Evolutionary conservation across 805 yeast genomes (phyloP), one percentile per base, ranked within the genome.

Genomic region (Debaryomyces castellii): DNA sequence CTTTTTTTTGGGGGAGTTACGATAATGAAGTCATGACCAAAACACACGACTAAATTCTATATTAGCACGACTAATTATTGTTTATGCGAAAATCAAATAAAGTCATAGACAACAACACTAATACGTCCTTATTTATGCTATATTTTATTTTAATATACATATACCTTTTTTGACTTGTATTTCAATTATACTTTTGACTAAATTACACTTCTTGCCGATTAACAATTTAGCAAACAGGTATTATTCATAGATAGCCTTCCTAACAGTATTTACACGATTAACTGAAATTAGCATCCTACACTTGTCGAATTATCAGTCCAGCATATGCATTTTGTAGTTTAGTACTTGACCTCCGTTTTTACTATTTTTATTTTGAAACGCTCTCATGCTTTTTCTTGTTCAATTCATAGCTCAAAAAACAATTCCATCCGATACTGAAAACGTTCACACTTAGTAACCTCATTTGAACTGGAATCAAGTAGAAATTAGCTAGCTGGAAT

Each of bases 381-480:
- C 10, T 3, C 18, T 30, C 34, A 30, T 30, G 34, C 20, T 35
- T 21, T 21, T 35, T 36, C 24, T 35, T 34, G 44, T 67, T 63
- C 52, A 64, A 52, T 25, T 74, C 72, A 51, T 69, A 71, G 52
- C 92, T 85, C 52, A 91, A 62, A 58, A 76, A 89, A 22, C 92
- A 81, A 61, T 90, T 90, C 97, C 97, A 91, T 16, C 83, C 80
- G 22, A 90, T 79, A 40, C 92, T 81, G 21, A 87, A 75, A 3
- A 82, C 47, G 57, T 89, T 89, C 24, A 87, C 95, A 9, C 82
- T 71, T 39, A 87, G 56, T 39, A 91, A 63, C 32, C 96, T 76
- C 54, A 78, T 80, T 37, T 82, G 82, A 6, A 82, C 77, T 0
- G 97, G 97, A 2, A 89, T 77, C 6, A 87, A 56, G 39, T 82